phyloP scores from a whole-genome alignment of 176 grass and related monocot species.

The Carex kokanica region DNA sequence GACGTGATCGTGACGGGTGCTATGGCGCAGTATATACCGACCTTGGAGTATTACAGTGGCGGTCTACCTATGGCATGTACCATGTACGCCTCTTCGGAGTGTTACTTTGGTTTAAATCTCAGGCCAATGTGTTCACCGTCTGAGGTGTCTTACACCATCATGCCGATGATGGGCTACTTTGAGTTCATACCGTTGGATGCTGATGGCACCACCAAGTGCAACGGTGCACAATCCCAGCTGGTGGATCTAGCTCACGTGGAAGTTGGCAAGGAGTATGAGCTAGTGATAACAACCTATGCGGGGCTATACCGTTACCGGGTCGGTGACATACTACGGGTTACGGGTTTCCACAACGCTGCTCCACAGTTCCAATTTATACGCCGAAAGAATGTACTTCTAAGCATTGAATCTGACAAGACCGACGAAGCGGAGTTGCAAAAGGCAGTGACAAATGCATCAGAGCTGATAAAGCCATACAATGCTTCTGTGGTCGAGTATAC shows the following conservation, averaged over 20 bases:
- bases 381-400: slow-evolving; percentile 91
- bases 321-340: slow-evolving; percentile 83
- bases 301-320: slow-evolving; percentile 91
- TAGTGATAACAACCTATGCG: slow-evolving; percentile 93
- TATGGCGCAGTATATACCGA: slow-evolving; percentile 95
- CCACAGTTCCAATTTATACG: slow-evolving; percentile 91
- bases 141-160: slow-evolving; percentile 95
- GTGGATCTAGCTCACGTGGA: slow-evolving; percentile 82
- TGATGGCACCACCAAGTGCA: slow-evolving; percentile 14
- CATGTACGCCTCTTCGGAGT: slow-evolving; percentile 96
- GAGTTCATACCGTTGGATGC: slow-evolving; percentile 74
- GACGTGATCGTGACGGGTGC: slow-evolving; percentile 96
- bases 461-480: slow-evolving; percentile 66
- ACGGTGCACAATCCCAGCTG: slow-evolving; percentile 33
- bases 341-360: slow-evolving; percentile 73
- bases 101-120: slow-evolving; percentile 93
- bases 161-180: slow-evolving; percentile 99
- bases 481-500: slow-evolving; percentile 87
- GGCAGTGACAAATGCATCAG: slow-evolving; percentile 70
- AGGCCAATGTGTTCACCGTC: slow-evolving; percentile 76
- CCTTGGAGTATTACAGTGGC: slow-evolving; percentile 76
- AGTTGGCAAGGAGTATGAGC: slow-evolving; percentile 81
- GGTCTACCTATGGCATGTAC: slow-evolving; percentile 89
- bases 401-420: slow-evolving; percentile 96
- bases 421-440: slow-evolving; percentile 90